phyloP scores from a whole-genome alignment of 371 early-diverging fungal genomes.

The Thermomucor indicae-seudaticae region DNA sequence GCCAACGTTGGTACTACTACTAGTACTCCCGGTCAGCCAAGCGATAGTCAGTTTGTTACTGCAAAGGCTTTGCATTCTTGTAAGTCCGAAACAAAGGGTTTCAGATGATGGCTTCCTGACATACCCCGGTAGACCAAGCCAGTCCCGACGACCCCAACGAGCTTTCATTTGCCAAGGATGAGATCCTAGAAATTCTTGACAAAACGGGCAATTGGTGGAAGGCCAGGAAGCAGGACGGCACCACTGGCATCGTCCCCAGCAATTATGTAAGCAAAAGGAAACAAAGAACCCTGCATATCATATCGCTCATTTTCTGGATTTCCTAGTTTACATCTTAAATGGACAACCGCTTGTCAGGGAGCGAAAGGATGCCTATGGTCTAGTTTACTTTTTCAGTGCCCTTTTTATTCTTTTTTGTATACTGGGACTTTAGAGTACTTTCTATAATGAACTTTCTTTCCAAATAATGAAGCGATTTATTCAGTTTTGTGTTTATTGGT shows the following conservation, averaged over 20 bases:
- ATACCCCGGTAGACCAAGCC: conserved; percentile 55
- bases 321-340: neutral
- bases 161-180: conserved; percentile 85
- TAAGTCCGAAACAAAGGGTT: conserved; percentile 7
- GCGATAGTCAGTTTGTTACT: conserved; percentile 3
- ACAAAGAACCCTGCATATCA: no score
- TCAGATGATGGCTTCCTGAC: neutral
- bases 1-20: neutral
- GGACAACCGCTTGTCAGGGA: no score
- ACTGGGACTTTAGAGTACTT: no score
- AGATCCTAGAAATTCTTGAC: conserved; percentile 81
- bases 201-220: conserved; percentile 97
- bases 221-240: conserved; percentile 77
- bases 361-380: neutral
- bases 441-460: no score
- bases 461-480: no score
- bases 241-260: conserved; percentile 88
- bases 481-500: conserved; percentile 1
- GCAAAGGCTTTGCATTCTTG: conserved; percentile 35
- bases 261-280: conserved; percentile 65
- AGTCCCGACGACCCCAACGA: conserved; percentile 92
- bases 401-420: neutral
- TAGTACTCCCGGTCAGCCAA: neutral
- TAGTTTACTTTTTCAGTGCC: neutral
- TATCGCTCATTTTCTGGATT: no score